Evolutionary conservation across 257 asterid genomes (phyloP).

Genomic region (Dorcoceras hygrometricum): DNA sequence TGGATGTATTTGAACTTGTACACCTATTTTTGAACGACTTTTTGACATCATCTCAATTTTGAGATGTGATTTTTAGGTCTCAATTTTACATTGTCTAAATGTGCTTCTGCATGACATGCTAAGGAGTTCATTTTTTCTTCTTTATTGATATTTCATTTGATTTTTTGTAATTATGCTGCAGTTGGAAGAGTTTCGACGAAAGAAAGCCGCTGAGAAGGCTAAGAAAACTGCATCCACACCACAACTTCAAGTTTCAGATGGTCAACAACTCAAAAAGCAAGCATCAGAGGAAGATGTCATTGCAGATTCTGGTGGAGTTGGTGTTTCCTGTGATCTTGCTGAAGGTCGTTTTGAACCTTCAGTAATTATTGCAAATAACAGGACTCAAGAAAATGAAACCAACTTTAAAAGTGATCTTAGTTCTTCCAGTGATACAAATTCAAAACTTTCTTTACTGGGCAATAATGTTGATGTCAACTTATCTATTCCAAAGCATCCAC

Average conservation of each 20-base stretch:
- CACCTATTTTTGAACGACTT: slow-evolving; percentile 1
- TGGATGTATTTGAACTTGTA: no score
- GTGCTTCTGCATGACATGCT: slow-evolving; percentile 3
- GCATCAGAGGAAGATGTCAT: slow-evolving; percentile 40
- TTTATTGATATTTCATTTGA: slow-evolving; percentile 1
- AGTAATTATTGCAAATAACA: slow-evolving; percentile 32
- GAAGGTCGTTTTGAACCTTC: slow-evolving; percentile 34
- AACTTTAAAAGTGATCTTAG: slow-evolving; percentile 30
- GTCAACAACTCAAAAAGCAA: slow-evolving; percentile 39
- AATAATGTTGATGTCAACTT: slow-evolving; percentile 26
- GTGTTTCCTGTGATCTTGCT: slow-evolving; percentile 50
- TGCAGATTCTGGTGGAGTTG: slow-evolving; percentile 48
- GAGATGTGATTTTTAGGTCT: slow-evolving; percentile 11
- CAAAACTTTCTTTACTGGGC: slow-evolving; percentile 29
- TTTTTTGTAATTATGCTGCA: slow-evolving; percentile 24
- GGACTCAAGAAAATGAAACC: slow-evolving; percentile 35
- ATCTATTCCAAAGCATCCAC: slow-evolving; percentile 26
- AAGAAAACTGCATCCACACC: slow-evolving; percentile 45
- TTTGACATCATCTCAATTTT: slow-evolving; percentile 3
- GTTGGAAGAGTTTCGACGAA: slow-evolving; percentile 91
- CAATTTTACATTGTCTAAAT: background rate
- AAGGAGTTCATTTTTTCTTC: slow-evolving; percentile 4
- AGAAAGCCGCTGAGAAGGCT: slow-evolving; percentile 75
- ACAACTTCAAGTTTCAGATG: slow-evolving; percentile 44
- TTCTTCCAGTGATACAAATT: slow-evolving; percentile 29